Base-by-base conservation (phyloP, 495 filamentous ascomycete species). In the Annulohypoxylon maeteangense region DNA sequence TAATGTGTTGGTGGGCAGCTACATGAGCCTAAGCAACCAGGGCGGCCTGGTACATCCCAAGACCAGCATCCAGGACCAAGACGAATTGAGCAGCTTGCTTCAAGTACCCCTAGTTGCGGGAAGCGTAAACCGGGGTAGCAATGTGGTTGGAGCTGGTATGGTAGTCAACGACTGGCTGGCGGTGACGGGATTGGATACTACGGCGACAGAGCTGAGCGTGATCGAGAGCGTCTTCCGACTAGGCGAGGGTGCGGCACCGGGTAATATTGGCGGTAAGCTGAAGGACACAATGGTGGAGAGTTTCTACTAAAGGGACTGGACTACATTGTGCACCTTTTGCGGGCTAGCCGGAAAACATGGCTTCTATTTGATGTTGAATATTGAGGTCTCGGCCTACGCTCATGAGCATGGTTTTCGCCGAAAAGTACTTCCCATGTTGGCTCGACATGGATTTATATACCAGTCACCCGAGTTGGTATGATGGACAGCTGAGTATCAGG, bases 141-240 rank as follows among this genome's bases (percentile, higher is more conserved):
- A 92, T 44, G 94, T 98, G n/a, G 93, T 99, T 31, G 95, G 95
- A 23, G 95, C 95, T 10, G 95, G 95, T 23, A 97, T 98, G 93
- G 95, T 99, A 8, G 95, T 99, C 62, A 99, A 99, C 78, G 95
- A 99, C 84, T 98, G 95, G 95, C 87, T 98, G 81, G 96, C 95
- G 7, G 92, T 99, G n/a, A 96, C 94, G 2, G 93, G 95, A 8
- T 82, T 98, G 48, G 96, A 98, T 77, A 99, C 95, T 12, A 99
- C 95, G 23, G 95, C 95, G 10, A 97, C 95, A 6, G 95, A 99
- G 82, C 81, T 99, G 76, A 96, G 92, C 74, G 95, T 99, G 67
- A 87, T 99, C 38, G 95, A 99, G 86, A 93, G 89, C 73, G 94
- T 99, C 53, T 99, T 99, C 81, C 87, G 93, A 66, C 81, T 99